Evolutionary conservation across 306 rosid genomes (phyloP).

Genomic region (Calophaca sinica): DNA sequence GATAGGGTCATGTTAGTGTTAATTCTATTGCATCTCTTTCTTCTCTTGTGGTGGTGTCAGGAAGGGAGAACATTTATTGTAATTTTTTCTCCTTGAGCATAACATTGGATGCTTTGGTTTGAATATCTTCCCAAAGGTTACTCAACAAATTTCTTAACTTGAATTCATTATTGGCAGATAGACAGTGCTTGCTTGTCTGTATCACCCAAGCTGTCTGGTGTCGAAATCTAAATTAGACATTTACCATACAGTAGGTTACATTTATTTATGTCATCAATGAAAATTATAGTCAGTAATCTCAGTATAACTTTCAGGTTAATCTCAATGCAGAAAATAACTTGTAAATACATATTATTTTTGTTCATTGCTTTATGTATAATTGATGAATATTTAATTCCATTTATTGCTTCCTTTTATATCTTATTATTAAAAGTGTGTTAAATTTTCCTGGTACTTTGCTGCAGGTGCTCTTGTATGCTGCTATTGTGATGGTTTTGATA

Average conservation of each 20-base stretch:
- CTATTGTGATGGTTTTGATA: slow-evolving; percentile 75
- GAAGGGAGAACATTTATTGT: slow-evolving; percentile 11
- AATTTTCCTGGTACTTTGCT: slow-evolving; percentile 52
- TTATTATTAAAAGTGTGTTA: slow-evolving; percentile 40
- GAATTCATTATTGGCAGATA: slow-evolving; percentile 22
- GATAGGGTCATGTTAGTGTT: slow-evolving; percentile 6
- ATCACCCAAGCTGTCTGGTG: slow-evolving; percentile 20
- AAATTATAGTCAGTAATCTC: not conserved
- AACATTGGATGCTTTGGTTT: slow-evolving; percentile 16
- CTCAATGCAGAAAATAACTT: slow-evolving; percentile 31
- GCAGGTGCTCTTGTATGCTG: slow-evolving; percentile 96
- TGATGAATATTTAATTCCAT: slow-evolving; percentile 30
- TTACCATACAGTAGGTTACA: slow-evolving; percentile 3
- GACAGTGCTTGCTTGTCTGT: slow-evolving; percentile 25
- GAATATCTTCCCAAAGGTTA: slow-evolving; percentile 1
- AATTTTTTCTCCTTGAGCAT: slow-evolving; percentile 9
- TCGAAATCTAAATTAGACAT: slow-evolving; percentile 18
- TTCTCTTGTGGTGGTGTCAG: not conserved
- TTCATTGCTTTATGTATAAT: slow-evolving; percentile 23
- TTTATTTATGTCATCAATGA: slow-evolving; percentile 8
- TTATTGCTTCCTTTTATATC: slow-evolving; percentile 40
- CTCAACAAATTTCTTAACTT: slow-evolving; percentile 23
- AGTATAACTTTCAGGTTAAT: slow-evolving; percentile 18
- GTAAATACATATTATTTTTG: slow-evolving; percentile 7
- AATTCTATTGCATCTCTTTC: slow-evolving; percentile 13